Conservation (phyloP, 1,139 yeast genomes). For the Diutina ranongensis region DNA sequence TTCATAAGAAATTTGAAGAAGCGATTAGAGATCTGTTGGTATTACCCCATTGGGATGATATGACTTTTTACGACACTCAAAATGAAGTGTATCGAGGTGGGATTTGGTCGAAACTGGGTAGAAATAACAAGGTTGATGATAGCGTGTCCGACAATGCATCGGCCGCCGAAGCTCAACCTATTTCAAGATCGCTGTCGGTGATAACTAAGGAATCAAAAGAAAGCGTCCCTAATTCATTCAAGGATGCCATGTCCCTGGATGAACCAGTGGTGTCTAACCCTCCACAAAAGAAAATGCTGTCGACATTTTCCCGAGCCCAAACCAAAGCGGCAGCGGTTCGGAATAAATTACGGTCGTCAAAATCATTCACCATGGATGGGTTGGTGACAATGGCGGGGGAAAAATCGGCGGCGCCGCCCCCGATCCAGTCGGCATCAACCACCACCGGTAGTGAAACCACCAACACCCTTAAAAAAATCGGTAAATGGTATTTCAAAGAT, state of each 20-base stretch:
- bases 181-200: not conserved
- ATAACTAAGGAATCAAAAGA: not conserved
- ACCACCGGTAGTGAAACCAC: not conserved
- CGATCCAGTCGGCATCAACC: not conserved
- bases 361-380: slow-evolving; percentile 6
- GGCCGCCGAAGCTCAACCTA: not conserved
- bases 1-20: slow-evolving; percentile 69
- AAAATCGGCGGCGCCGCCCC: slow-evolving; percentile 18
- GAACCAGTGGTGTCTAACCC: not conserved
- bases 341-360: not conserved
- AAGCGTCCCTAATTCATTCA: not conserved
- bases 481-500: slow-evolving; percentile 56
- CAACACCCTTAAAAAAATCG: slow-evolving; percentile 36
- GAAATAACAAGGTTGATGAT: not conserved
- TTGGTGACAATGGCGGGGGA: not conserved
- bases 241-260: not conserved
- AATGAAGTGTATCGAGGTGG: slow-evolving; percentile 81
- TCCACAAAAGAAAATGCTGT: not conserved
- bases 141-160: not conserved
- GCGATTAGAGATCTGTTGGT: slow-evolving; percentile 74
- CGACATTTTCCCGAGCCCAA: not conserved
- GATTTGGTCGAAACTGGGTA: slow-evolving; percentile 47
- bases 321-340: not conserved
- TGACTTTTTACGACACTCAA: slow-evolving; percentile 54
- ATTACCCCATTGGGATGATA: slow-evolving; percentile 80